Evolutionary conservation across 495 filamentous ascomycete species (phyloP).

Genomic region (Xylaria longipes): DNA sequence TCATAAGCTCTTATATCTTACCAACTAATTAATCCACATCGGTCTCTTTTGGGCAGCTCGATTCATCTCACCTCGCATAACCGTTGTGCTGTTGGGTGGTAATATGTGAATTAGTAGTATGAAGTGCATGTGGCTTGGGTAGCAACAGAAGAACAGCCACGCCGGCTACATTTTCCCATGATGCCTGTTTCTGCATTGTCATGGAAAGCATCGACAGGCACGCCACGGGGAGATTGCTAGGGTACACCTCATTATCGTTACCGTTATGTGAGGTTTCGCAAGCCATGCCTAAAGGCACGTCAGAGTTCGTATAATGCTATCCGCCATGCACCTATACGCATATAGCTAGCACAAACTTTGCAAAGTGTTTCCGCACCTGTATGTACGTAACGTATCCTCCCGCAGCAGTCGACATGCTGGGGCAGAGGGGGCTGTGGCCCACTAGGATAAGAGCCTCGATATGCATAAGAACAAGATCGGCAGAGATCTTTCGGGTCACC

Average conservation of each 20-base stretch:
- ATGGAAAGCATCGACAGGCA: conserved; percentile 8
- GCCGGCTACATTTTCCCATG: neutral
- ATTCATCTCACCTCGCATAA: neutral
- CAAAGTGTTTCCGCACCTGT: neutral
- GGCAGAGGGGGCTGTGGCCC: neutral
- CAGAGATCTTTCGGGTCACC: neutral
- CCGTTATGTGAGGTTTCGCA: neutral
- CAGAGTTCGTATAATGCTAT: conserved; percentile 20
- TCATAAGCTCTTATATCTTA: conserved; percentile 16
- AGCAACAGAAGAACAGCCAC: neutral
- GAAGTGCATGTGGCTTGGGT: neutral
- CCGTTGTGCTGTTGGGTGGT: neutral
- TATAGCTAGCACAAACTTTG: neutral
- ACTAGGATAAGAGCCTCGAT: neutral
- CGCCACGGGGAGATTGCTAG: neutral
- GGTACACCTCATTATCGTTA: conserved; percentile 5
- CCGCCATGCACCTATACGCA: neutral
- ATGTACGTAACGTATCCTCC: conserved; percentile 23
- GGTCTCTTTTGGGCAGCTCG: neutral
- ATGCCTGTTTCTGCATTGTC: conserved; percentile 18
- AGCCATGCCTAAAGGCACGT: neutral
- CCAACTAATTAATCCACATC: neutral
- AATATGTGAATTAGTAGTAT: neutral
- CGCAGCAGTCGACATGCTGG: neutral
- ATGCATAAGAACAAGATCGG: conserved; percentile 2